A percentile compares a stretch with the other conserved stretches of the same genome.
phyloP scores from a whole-genome alignment of 768 basidiomycete genomes.

The Russula olivacea region DNA sequence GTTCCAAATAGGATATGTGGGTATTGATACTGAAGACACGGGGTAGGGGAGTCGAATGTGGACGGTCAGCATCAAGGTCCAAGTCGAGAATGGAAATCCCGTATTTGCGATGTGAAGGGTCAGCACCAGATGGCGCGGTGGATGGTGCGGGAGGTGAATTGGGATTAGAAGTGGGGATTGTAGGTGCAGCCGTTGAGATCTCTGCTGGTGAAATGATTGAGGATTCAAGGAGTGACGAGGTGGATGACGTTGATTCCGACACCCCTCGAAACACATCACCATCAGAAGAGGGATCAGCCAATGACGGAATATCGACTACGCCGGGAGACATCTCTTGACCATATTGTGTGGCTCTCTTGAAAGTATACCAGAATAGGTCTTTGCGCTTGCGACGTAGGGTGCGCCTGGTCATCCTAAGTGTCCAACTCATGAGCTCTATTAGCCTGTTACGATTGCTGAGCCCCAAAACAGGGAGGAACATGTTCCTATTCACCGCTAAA shows the following conservation, averaged over 20 bases:
- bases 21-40: constrained; percentile 47
- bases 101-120: not conserved
- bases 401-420: constrained; percentile 41
- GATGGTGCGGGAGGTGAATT: not conserved
- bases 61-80: constrained; percentile 31
- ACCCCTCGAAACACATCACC: not conserved
- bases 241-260: not conserved
- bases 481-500: constrained; percentile 49
- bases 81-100: constrained; percentile 31
- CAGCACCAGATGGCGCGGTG: not conserved
- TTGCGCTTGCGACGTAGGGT: constrained; percentile 45
- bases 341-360: constrained; percentile 26
- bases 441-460: constrained; percentile 55
- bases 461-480: constrained; percentile 53
- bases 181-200: not conserved
- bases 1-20: constrained; percentile 52
- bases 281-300: not conserved
- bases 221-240: not conserved
- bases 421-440: constrained; percentile 54
- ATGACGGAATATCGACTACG: not conserved
- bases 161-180: not conserved
- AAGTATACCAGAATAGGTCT: constrained; percentile 41
- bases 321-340: not conserved
- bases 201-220: not conserved
- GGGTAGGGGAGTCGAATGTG: constrained; percentile 26